A percentile compares a stretch with the other conserved stretches of the same genome.
These are phyloP conservation scores for Ulmus americana DNA, from an alignment of 331 rosid genomes.

Conservation along the genomic window DNA sequence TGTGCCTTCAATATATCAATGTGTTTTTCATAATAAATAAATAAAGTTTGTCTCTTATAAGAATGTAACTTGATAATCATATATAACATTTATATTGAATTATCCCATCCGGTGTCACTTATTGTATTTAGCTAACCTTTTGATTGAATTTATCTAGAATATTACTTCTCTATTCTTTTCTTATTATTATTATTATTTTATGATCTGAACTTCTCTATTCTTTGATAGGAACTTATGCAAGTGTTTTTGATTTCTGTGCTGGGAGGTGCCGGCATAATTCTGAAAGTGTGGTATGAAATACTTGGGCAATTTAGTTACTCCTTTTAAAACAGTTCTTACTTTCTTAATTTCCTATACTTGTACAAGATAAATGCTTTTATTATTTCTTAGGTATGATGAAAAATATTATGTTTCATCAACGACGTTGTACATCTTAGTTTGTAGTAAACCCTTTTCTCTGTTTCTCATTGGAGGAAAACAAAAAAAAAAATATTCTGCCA, in stretches of 20 bases:
- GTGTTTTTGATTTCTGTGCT: conserved; percentile 71
- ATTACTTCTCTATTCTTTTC: too few species aligned
- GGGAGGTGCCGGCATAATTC: conserved; percentile 93
- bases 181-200: too few species aligned
- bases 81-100: too few species aligned
- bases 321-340: conserved; percentile 10
- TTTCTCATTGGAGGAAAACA: too few species aligned
- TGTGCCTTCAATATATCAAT: too few species aligned
- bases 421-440: neutral
- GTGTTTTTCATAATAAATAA: too few species aligned
- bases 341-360: neutral
- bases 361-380: neutral
- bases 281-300: conserved; percentile 79
- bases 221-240: conserved; percentile 62
- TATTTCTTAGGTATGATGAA: neutral
- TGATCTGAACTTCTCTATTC: too few species aligned
- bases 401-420: neutral
- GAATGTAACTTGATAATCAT: too few species aligned
- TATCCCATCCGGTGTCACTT: too few species aligned
- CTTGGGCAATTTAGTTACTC: conserved; percentile 17
- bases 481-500: too few species aligned
- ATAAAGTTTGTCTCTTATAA: too few species aligned
- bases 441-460: too few species aligned
- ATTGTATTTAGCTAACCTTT: neutral
- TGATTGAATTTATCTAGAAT: neutral